Evolutionary conservation across 2,329 filamentous ascomycete genomes (phyloP).

Genomic region (Phialocephala sp.): DNA sequence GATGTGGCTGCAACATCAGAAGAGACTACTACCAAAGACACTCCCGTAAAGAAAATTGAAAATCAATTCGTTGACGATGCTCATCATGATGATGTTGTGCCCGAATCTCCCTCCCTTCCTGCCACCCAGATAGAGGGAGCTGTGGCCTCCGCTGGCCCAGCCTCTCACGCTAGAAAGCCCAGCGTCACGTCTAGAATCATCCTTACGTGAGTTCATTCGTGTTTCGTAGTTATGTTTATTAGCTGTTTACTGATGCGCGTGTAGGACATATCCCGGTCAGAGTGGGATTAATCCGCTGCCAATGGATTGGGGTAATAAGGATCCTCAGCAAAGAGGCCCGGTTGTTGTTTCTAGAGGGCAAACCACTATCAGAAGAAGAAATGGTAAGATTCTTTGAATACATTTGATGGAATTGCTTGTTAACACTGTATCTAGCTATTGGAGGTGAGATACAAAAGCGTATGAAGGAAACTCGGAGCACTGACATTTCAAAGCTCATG

Average conservation of each 20-base stretch:
- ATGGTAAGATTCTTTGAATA: conserved; percentile 60
- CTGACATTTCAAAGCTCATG: conserved; percentile 62
- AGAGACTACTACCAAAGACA: background rate
- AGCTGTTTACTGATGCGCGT: conserved; percentile 23
- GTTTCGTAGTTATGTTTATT: background rate
- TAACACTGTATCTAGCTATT: conserved; percentile 52
- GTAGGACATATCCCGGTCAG: conserved; percentile 86
- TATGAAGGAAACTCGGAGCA: background rate
- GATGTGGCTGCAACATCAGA: conserved; percentile 49
- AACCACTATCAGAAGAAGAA: conserved; percentile 79
- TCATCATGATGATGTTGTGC: conserved; percentile 38
- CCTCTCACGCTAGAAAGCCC: conserved; percentile 38
- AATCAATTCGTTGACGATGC: conserved; percentile 23
- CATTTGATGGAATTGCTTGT: conserved; percentile 42
- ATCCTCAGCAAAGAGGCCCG: conserved; percentile 78
- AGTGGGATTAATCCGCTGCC: conserved; percentile 90
- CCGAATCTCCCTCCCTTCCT: conserved; percentile 41
- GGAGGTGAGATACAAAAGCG: conserved; percentile 54
- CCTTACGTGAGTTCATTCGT: conserved; percentile 54
- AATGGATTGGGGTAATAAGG: conserved; percentile 84
- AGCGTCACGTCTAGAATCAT: conserved; percentile 64
- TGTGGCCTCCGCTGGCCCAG: conserved; percentile 17
- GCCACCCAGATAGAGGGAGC: conserved; percentile 34
- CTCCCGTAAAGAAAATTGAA: conserved; percentile 27
- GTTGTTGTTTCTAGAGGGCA: conserved; percentile 82